Evolutionary conservation across 768 basidiomycete species (phyloP).

Genomic region (Austroboletus eburneus): DNA sequence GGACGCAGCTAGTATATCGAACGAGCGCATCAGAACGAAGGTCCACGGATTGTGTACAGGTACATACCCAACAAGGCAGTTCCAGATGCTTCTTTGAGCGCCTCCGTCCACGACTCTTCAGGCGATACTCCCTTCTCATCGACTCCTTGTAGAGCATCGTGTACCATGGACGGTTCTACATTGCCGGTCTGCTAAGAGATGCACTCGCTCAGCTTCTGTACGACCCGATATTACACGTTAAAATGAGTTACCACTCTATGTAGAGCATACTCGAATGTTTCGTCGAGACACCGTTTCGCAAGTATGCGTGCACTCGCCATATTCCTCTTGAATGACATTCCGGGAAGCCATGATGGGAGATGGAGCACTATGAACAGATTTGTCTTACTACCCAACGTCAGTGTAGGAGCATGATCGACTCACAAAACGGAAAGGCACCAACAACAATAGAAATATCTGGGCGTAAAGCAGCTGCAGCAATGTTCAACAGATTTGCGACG

Average conservation of each 20-base stretch:
- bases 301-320: neutral
- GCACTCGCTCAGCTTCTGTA: no score
- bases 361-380: no score
- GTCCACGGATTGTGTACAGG: no score
- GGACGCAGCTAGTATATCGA: neutral
- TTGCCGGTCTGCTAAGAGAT: neutral
- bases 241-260: neutral
- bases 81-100: neutral
- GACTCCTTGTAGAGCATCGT: neutral
- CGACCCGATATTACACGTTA: no score
- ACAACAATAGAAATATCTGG: neutral
- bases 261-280: slow-evolving; percentile 3
- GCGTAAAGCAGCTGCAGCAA: neutral
- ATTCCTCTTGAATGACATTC: neutral
- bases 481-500: neutral
- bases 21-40: neutral
- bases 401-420: neutral
- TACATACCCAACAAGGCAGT: neutral
- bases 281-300: neutral
- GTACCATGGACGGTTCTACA: neutral
- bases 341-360: slow-evolving; percentile 11
- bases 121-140: neutral
- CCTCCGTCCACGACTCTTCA: neutral
- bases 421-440: neutral
- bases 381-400: no score